Percentiles rank a stretch among this genome's conserved stretches.
Evolutionary conservation across 208 protist genomes (phyloP).

Genomic region (Acanthamoeba sp.): DNA sequence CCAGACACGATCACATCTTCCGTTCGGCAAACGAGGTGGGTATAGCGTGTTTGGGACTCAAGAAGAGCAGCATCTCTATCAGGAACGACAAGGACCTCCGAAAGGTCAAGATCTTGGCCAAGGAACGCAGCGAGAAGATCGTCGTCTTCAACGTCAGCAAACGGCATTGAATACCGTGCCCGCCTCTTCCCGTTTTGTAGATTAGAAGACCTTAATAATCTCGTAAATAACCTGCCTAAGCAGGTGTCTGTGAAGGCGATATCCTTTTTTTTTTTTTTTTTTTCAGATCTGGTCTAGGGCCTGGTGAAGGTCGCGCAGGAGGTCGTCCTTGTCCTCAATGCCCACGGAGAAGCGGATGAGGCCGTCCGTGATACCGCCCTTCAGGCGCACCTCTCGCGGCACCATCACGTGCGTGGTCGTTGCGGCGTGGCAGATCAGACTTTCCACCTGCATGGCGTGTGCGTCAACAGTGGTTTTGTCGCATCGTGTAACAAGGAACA

Average conservation of each 20-base stretch:
- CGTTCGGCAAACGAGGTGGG: background rate
- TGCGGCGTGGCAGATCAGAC: slow-evolving; percentile 93
- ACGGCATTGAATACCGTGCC: too few species aligned
- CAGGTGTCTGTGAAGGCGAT: background rate
- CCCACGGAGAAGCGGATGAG: slow-evolving; percentile 94
- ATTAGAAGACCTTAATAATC: too few species aligned
- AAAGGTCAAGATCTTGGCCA: slow-evolving; percentile 22
- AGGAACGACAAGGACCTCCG: background rate
- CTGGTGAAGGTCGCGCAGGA: slow-evolving; percentile 93
- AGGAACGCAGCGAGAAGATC: background rate
- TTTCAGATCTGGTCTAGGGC: slow-evolving; percentile 86
- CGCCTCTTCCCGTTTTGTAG: too few species aligned
- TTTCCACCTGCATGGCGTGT: slow-evolving; percentile 90
- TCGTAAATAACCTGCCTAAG: background rate
- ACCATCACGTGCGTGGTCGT: slow-evolving; percentile 96
- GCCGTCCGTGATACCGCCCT: slow-evolving; percentile 93
- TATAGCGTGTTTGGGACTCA: background rate
- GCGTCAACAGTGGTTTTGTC: too few species aligned
- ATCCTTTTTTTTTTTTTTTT: background rate
- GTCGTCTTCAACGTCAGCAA: slow-evolving; percentile 3
- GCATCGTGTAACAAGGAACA: too few species aligned
- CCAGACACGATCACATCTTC: background rate
- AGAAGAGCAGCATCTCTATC: background rate
- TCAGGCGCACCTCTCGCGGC: slow-evolving; percentile 90
- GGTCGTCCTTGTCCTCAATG: slow-evolving; percentile 95